Evolutionary conservation across 345 rosid genomes (phyloP).

Genomic region (Hibiscus syriacus): DNA sequence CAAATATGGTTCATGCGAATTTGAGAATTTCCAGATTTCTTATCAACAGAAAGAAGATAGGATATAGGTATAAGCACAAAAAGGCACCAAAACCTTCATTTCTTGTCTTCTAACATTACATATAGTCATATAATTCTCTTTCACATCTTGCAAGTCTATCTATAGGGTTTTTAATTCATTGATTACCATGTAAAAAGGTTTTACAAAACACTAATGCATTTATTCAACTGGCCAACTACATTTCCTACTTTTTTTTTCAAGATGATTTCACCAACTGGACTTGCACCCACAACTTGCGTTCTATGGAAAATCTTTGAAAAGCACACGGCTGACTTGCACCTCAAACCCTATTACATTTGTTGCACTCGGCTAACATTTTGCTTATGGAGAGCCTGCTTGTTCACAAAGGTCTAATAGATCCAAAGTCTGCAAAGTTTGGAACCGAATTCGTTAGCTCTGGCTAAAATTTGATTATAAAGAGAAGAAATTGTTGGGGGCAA

Average conservation of each 20-base stretch:
- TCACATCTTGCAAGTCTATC: slow-evolving; percentile 20
- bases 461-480: not conserved
- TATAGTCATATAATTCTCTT: slow-evolving; percentile 18
- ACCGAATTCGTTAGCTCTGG: not conserved
- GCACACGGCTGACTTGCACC: slow-evolving; percentile 26
- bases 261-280: slow-evolving; percentile 27
- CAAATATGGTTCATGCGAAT: not conserved
- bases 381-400: slow-evolving; percentile 73
- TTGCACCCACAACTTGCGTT: slow-evolving; percentile 42
- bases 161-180: slow-evolving; percentile 11
- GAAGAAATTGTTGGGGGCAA: not conserved
- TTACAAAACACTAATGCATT: slow-evolving; percentile 15
- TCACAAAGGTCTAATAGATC: slow-evolving; percentile 87
- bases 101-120: slow-evolving; percentile 7
- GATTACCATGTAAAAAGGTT: slow-evolving; percentile 6
- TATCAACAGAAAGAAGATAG: not conserved
- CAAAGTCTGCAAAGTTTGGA: slow-evolving; percentile 61
- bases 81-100: slow-evolving; percentile 9
- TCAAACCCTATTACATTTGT: slow-evolving; percentile 19
- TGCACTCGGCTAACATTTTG: slow-evolving; percentile 10
- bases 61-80: not conserved
- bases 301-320: slow-evolving; percentile 26
- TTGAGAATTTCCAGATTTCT: not conserved
- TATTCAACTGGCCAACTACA: slow-evolving; percentile 28
- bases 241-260: slow-evolving; percentile 20